A percentile compares a stretch with the other conserved stretches of the same genome.
These are phyloP conservation scores for Candida frijolesensis DNA, from an alignment of 1,139 yeast species.

Conservation along the genomic window DNA sequence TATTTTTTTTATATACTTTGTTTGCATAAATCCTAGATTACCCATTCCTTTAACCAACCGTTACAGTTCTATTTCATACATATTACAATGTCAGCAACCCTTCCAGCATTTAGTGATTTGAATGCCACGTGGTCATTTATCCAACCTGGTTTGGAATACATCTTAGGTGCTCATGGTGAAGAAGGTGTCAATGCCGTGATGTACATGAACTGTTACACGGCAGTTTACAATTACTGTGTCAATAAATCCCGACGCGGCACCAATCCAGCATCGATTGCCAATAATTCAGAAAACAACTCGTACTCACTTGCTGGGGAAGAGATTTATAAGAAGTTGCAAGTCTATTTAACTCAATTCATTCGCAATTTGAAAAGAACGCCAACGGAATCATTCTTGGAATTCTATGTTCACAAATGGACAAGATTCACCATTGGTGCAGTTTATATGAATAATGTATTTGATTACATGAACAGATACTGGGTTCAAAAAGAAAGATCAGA, in stretches of 20 bases:
- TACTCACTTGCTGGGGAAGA: constrained; percentile 80
- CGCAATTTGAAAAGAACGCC: constrained; percentile 48
- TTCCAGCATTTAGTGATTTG: constrained; percentile 50
- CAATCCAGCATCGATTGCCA: constrained; percentile 16
- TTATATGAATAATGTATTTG: constrained; percentile 89
- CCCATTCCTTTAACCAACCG: no score
- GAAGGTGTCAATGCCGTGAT: constrained; percentile 69
- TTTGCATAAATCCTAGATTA: background rate
- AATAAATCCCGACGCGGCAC: constrained; percentile 59
- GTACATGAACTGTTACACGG: constrained; percentile 78
- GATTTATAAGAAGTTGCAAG: constrained; percentile 71
- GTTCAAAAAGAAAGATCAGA: constrained; percentile 95
- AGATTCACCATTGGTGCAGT: constrained; percentile 91
- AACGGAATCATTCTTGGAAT: constrained; percentile 74
- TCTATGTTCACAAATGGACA: constrained; percentile 87
- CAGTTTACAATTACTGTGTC: constrained; percentile 92
- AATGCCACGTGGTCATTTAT: constrained; percentile 76
- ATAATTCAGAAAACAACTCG: constrained; percentile 30
- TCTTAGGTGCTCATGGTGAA: constrained; percentile 66
- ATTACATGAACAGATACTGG: constrained; percentile 97
- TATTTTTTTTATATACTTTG: background rate
- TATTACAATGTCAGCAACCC: constrained; percentile 12
- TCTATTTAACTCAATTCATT: constrained; percentile 67
- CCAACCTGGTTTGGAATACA: constrained; percentile 72
- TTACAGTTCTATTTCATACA: background rate